Evolutionary conservation across 148 eudicot species (phyloP).

Genomic region (Silene uniflora): DNA sequence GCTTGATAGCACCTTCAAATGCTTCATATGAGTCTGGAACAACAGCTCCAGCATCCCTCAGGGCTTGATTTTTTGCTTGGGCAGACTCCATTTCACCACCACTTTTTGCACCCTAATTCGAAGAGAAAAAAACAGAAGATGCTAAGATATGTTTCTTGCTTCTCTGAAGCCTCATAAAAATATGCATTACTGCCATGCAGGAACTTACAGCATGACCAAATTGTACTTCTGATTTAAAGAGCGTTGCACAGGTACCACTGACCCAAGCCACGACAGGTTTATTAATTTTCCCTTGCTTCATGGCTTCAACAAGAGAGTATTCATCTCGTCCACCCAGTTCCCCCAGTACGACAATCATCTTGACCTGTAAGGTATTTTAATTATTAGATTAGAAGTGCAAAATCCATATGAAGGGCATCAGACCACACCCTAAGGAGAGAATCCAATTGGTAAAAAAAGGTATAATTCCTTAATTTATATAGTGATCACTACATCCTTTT

Average conservation of each 20-base stretch:
- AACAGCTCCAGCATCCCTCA: slow-evolving; percentile 84
- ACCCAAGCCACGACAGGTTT: slow-evolving; percentile 99
- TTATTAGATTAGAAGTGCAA: slow-evolving; percentile 5
- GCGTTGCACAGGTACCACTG: slow-evolving; percentile 98
- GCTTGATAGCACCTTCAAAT: slow-evolving; percentile 76
- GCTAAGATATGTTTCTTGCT: not conserved
- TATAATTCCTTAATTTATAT: not conserved
- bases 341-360: slow-evolving; percentile 96
- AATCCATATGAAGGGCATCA: not conserved
- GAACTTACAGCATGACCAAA: slow-evolving; percentile 95
- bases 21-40: slow-evolving; percentile 96
- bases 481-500: not conserved
- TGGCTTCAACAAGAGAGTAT: slow-evolving; percentile 96
- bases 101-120: slow-evolving; percentile 85
- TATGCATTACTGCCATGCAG: not conserved
- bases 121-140: slow-evolving; percentile 14
- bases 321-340: slow-evolving; percentile 99
- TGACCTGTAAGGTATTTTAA: slow-evolving; percentile 48
- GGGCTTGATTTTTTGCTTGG: slow-evolving; percentile 98
- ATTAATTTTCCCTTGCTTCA: slow-evolving; percentile 88
- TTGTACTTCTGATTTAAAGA: slow-evolving; percentile 98
- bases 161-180: slow-evolving; percentile 4
- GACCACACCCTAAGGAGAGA: not conserved
- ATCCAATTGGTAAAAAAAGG: not conserved
- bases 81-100: slow-evolving; percentile 99